These are phyloP conservation scores for Trichoderma afroharzianum DNA, from an alignment of 2,329 filamentous ascomycete genomes.

Conservation along the genomic window DNA sequence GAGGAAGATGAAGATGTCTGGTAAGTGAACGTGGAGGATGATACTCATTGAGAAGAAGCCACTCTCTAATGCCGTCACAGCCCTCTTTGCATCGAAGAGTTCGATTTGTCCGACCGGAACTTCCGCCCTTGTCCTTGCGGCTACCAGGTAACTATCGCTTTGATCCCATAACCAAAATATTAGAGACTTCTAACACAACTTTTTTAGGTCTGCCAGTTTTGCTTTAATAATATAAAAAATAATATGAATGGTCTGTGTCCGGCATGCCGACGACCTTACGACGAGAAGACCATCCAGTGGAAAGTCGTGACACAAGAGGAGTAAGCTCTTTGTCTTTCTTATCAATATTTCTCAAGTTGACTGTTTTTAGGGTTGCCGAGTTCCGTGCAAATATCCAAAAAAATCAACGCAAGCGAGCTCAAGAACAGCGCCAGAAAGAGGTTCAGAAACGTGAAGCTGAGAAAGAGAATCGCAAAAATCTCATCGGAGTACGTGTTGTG, in stretches of 20 bases:
- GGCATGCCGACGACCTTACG: slow-evolving; percentile 92
- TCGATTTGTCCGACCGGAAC: slow-evolving; percentile 95
- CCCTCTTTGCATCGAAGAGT: slow-evolving; percentile 97
- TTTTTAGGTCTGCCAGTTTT: slow-evolving; percentile 95
- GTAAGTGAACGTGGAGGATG: slow-evolving; percentile 40
- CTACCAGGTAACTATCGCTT: slow-evolving; percentile 70
- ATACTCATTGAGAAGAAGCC: slow-evolving; percentile 20
- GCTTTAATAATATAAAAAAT: slow-evolving; percentile 98
- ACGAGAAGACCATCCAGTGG: slow-evolving; percentile 96
- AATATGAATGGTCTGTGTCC: slow-evolving; percentile 97
- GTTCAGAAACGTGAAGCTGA: slow-evolving; percentile 95
- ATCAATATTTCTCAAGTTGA: slow-evolving; percentile 5
- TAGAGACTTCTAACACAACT: neutral
- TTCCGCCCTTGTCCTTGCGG: slow-evolving; percentile 96
- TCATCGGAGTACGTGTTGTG: slow-evolving; percentile 90
- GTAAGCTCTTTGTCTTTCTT: slow-evolving; percentile 51
- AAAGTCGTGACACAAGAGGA: slow-evolving; percentile 94
- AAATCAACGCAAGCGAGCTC: slow-evolving; percentile 87
- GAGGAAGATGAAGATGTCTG: slow-evolving; percentile 69
- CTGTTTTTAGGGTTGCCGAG: slow-evolving; percentile 57
- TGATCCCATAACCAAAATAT: neutral
- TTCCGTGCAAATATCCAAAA: slow-evolving; percentile 78
- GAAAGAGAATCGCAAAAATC: slow-evolving; percentile 89
- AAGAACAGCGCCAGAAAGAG: slow-evolving; percentile 83
- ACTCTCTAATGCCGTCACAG: slow-evolving; percentile 45